Conservation (phyloP, 108 stramenopile genomes). For the Asterionellopsis glacialis region DNA sequence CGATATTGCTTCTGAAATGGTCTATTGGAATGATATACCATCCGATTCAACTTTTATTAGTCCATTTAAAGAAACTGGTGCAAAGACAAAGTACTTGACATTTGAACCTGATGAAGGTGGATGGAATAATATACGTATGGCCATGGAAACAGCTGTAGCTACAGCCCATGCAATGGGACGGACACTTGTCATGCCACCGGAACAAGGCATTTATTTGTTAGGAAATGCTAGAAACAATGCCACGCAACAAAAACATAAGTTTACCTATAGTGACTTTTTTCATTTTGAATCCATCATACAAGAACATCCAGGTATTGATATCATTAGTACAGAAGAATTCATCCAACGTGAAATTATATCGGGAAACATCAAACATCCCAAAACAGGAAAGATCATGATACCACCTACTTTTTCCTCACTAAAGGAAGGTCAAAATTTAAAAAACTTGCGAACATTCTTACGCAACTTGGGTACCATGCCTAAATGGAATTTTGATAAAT, state of each 20-base stretch:
- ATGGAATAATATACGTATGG: slow-evolving; percentile 96
- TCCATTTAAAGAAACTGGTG: slow-evolving; percentile 27
- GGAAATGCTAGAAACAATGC: slow-evolving; percentile 14
- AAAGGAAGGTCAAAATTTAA: slow-evolving; percentile 30
- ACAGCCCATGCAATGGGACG: slow-evolving; percentile 89
- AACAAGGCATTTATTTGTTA: slow-evolving; percentile 72
- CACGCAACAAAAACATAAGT: slow-evolving; percentile 41
- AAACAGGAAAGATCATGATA: slow-evolving; percentile 18
- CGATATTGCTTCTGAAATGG: slow-evolving; percentile 61
- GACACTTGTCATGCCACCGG: slow-evolving; percentile 85
- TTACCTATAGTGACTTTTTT: slow-evolving; percentile 76
- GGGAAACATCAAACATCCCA: slow-evolving; percentile 25
- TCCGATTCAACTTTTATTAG: slow-evolving; percentile 46
- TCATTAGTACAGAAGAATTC: slow-evolving; percentile 87
- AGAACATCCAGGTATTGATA: slow-evolving; percentile 67
- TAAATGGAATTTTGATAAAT: slow-evolving; percentile 42
- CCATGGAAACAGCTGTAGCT: slow-evolving; percentile 83
- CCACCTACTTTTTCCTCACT: no score
- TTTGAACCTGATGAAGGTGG: slow-evolving; percentile 83
- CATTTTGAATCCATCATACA: slow-evolving; percentile 60
- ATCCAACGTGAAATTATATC: slow-evolving; percentile 52
- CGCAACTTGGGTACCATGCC: slow-evolving; percentile 30
- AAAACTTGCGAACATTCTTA: slow-evolving; percentile 44
- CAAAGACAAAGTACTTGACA: slow-evolving; percentile 31
- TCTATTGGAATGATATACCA: slow-evolving; percentile 81